A percentile compares a stretch with the other conserved stretches of the same genome.
Conservation (phyloP, 371 early-diverging fungal species). For the Mucor mucedo region DNA sequence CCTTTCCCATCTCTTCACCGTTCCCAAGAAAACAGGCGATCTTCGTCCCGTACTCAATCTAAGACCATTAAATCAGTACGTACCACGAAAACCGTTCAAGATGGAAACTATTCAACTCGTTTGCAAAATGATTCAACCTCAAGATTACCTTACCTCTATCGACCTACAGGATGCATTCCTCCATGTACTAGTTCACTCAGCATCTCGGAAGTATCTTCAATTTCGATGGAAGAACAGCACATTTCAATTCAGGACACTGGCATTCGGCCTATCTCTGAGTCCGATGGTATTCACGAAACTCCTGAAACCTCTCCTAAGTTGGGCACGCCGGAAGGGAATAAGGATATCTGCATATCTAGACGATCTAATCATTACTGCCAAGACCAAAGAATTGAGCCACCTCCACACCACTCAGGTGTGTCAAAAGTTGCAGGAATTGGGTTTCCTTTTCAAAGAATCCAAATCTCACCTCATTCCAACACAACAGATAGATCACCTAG, state of each 20-base stretch:
- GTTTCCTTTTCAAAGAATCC: constrained; percentile 6
- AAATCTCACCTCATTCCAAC: constrained; percentile 1
- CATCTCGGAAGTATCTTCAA: constrained; percentile 37
- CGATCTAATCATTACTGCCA: constrained; percentile 18
- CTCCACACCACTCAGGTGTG: constrained; percentile 4
- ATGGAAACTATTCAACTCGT: constrained; percentile 33
- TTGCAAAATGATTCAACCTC: constrained; percentile 24
- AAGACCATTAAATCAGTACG: constrained; percentile 17
- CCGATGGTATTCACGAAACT: constrained; percentile 36
- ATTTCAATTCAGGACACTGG: constrained; percentile 50
- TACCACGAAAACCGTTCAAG: constrained; percentile 28
- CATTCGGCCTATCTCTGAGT: constrained; percentile 48
- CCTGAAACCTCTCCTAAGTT: constrained; percentile 27
- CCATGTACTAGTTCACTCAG: constrained; percentile 24
- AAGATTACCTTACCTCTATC: constrained; percentile 36
- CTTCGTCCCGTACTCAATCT: constrained; percentile 34
- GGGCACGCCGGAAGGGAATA: constrained; percentile 28
- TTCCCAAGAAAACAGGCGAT: constrained; percentile 32
- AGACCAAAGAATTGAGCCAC: neutral
- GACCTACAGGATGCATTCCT: constrained; percentile 42
- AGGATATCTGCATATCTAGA: constrained; percentile 1
- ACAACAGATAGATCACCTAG: neutral
- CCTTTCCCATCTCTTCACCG: constrained; percentile 25
- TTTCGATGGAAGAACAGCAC: constrained; percentile 47
- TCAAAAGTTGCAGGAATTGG: constrained; percentile 1